These are phyloP conservation scores for Talaromyces wortmannii DNA, from an alignment of 495 filamentous ascomycete genomes.

Conservation along the genomic window DNA sequence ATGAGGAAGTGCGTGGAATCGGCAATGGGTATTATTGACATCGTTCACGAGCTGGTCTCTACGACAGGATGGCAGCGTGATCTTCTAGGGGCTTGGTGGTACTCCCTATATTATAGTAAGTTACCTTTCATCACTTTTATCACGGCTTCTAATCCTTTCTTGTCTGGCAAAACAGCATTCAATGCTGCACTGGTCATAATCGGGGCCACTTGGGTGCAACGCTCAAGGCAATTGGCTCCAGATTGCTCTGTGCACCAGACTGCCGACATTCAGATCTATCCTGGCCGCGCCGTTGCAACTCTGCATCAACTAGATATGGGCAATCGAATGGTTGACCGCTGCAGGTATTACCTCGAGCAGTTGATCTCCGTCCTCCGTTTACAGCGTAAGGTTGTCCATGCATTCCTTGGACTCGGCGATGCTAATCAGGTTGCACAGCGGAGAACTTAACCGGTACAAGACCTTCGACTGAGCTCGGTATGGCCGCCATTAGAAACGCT, in stretches of 20 bases:
- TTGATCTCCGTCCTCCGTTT: too few relatives aligned
- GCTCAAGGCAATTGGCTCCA: too few relatives aligned
- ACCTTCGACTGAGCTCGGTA: too few relatives aligned
- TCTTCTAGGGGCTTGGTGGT: constrained; percentile 36
- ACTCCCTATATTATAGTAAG: constrained; percentile 35
- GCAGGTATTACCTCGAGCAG: constrained; percentile 26
- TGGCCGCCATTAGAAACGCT: too few relatives aligned
- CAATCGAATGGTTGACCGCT: constrained; percentile 34
- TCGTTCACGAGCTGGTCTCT: constrained; percentile 21
- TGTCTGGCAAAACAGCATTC: neutral
- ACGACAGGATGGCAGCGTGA: constrained; percentile 13
- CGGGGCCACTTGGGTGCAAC: neutral
- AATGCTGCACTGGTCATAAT: neutral
- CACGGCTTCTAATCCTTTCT: too few relatives aligned
- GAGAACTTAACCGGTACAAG: too few relatives aligned
- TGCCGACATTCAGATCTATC: too few relatives aligned
- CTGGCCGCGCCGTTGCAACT: constrained; percentile 17
- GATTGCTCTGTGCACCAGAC: too few relatives aligned
- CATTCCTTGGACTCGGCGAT: too few relatives aligned
- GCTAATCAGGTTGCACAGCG: too few relatives aligned
- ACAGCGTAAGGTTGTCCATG: too few relatives aligned
- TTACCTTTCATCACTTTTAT: constrained; percentile 15
- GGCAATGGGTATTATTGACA: constrained; percentile 28
- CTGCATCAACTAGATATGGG: constrained; percentile 28
- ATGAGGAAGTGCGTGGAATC: constrained; percentile 26